Evolutionary conservation across 257 asterid species (phyloP), one percentile per base, ranked within the genome.

Genomic region (Linaria vulgaris): DNA sequence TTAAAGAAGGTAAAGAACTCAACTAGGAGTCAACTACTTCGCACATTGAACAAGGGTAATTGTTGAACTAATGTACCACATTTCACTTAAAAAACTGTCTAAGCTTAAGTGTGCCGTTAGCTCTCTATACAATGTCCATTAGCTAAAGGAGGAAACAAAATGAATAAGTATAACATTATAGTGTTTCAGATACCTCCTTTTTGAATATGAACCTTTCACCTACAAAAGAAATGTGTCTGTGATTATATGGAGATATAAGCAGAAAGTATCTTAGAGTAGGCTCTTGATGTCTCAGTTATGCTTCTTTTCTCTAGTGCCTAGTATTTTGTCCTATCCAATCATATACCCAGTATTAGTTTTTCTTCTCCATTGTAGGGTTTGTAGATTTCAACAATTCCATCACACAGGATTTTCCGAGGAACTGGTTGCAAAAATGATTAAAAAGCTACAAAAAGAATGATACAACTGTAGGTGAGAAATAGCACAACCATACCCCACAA

Each of bases 271-370:
- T n/a, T n/a, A 16, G 25, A 23, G 14, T 15, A 39, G 51, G 67
- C 22, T 37, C 19, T 53, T 16, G 39, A 53, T 54, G 21, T 54
- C 61, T 23, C 51, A 54, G 37, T 44, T 60, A 54, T 59, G 65
- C 69, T 66, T 72, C 23, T 27, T 10, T 47, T 72, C 55, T 27
- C 49, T 62, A 21, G 53, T 23, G 52, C 65, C 60, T 34, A 43
- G 51, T 41, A 43, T 52, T 56, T 53, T 51, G 7, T 61, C 43
- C 19, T 14, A 53, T 17, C 7, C 50, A 16, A 17, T 49, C 50
- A 55, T 22, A 47, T 30, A 30, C 53, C 16, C 6, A 13, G 14
- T 4, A 69, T 8, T 11, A 41, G 7, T 48, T 44, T 25, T 51
- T 60, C 15, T 61, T 41, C 19, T 44, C 31, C 61, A 50, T 39